Evolutionary conservation across 768 basidiomycete species (phyloP), one percentile per base, ranked within the genome.

Genomic region (Chalciporus sphaerocephalus): DNA sequence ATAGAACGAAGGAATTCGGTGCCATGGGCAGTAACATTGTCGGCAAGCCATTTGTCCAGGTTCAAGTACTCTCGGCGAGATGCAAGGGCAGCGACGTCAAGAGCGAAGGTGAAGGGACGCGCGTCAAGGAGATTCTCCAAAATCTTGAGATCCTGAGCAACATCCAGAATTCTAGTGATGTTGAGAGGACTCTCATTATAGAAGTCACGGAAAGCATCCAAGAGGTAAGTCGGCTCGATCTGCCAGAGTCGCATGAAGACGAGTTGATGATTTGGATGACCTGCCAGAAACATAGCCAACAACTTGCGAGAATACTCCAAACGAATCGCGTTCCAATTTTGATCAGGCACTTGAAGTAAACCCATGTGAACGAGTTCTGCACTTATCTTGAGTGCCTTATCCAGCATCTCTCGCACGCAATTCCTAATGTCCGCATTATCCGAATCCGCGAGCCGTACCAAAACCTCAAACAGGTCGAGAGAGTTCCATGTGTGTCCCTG

Each of bases 231-330:
- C 0, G 88, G 89, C 58, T 92, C 81, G 34, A 90, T 85, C 59
- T 94, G 90, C 87, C 91, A 94, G 44, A 99, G 83, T 38, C 92
- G 80, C 82, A 95, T 92, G 71, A 98, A 97, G 46, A 97, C 93
- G 9, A 99, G 79, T 54, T 96, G 92, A 57, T 96, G 92, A 55
- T 93, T 93, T 7, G 93, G 92, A 58, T 94, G 89, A 13, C 92
- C 90, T 16, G 83, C 85, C 33, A 97, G 74, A 71, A 97, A 97
- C 82, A 92, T 88, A 28, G 81, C 76, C 40, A 98, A 74, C 12
- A 97, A 73, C 54, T 87, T 86, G 47, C 85, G 80, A 2, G 90
- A 82, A 64, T 97, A 90, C 54, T 92, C 91, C n/a, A 79, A 66
- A 17, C 93, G 86, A 38, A 91, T 84, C 17, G 89, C 81, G 56